A percentile compares a stretch with the other conserved stretches of the same genome.
These are phyloP conservation scores for Sisymbrium altissimum DNA, from an alignment of 345 rosid genomes.

Conservation along the genomic window DNA sequence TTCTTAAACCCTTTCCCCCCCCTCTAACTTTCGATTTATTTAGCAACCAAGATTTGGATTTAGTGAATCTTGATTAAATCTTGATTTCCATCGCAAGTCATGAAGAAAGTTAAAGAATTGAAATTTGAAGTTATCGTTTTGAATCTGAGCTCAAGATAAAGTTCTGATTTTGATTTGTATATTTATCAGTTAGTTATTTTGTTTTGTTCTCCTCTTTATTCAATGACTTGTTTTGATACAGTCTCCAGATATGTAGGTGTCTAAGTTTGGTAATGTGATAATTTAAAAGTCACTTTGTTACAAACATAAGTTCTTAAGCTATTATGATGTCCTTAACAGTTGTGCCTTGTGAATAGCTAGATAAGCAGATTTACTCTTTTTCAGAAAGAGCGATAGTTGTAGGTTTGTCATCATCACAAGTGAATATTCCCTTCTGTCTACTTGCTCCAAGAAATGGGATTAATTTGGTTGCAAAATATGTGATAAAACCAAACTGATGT, in stretches of 20 bases:
- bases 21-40: neutral
- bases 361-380: neutral
- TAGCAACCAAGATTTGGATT: neutral
- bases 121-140: neutral
- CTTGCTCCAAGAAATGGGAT: neutral
- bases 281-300: neutral
- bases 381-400: neutral
- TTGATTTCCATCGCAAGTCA: neutral
- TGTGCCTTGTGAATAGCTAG: neutral
- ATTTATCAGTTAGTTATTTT: neutral
- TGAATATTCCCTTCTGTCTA: neutral
- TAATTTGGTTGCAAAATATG: neutral
- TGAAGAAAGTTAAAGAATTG: neutral
- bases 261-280: neutral
- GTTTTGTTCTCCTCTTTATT: too few species aligned
- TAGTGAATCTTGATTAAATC: neutral
- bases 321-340: neutral
- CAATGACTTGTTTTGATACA: neutral
- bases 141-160: neutral
- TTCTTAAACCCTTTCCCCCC: constrained; percentile 8
- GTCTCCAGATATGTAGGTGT: neutral
- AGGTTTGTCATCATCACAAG: neutral
- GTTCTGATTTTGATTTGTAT: constrained; percentile 4
- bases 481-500: neutral
- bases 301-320: neutral